A percentile compares a stretch with the other conserved stretches of the same genome.
Conservation (phyloP, 164 flowering plant species). For the Tetracentron sinense region DNA sequence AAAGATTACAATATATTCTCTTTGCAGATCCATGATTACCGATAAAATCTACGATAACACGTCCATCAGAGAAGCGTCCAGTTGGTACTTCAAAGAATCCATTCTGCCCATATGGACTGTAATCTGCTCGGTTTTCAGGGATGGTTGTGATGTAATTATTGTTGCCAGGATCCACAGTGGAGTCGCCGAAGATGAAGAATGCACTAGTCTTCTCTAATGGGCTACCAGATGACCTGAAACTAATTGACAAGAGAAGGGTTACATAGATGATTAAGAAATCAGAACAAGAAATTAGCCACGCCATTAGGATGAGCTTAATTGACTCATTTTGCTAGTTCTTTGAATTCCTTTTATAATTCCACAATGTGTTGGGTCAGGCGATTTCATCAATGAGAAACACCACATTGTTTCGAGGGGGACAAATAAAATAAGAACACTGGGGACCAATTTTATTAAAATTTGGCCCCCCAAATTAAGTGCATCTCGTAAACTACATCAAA, state of each 20-base stretch:
- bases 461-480: too few species aligned
- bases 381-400: not conserved
- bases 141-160: slow-evolving; percentile 48
- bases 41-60: slow-evolving; percentile 43
- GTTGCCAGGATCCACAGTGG: slow-evolving; percentile 56
- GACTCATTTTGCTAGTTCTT: not conserved
- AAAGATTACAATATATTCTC: not conserved
- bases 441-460: too few species aligned
- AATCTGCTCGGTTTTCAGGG: slow-evolving; percentile 39
- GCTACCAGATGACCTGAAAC: slow-evolving; percentile 1
- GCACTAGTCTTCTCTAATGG: slow-evolving; percentile 9
- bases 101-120: slow-evolving; percentile 50
- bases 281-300: slow-evolving; percentile 3
- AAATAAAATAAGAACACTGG: too few species aligned
- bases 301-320: slow-evolving; percentile 6
- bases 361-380: not conserved
- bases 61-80: slow-evolving; percentile 61
- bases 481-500: too few species aligned
- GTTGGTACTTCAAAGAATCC: slow-evolving; percentile 47
- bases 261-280: not conserved
- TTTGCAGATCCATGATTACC: slow-evolving; percentile 24
- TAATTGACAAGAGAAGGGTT: not conserved
- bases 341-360: not conserved
- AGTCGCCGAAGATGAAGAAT: slow-evolving; percentile 63
- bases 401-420: too few species aligned